These are phyloP conservation scores for Alternaria longipes DNA, from an alignment of 2,329 filamentous ascomycete genomes.

Conservation along the genomic window DNA sequence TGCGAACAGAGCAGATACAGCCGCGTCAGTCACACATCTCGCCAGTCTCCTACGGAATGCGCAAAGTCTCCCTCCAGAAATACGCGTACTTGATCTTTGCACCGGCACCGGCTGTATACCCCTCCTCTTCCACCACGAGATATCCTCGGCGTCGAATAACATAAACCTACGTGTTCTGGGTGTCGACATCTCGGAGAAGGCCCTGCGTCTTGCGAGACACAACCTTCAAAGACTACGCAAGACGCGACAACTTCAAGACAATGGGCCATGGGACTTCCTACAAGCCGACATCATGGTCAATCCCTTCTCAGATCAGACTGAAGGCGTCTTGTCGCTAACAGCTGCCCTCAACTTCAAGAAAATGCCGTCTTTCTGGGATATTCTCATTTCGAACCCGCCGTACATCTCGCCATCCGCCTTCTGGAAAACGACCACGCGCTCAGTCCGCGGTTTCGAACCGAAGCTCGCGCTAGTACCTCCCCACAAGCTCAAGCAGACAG, in stretches of 20 bases:
- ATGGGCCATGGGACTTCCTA: slow-evolving; percentile 56
- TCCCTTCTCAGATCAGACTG: slow-evolving; percentile 56
- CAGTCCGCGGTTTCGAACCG: slow-evolving; percentile 85
- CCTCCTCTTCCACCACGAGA: slow-evolving; percentile 73
- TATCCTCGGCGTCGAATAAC: slow-evolving; percentile 51
- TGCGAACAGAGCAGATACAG: slow-evolving; percentile 56
- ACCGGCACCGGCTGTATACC: slow-evolving; percentile 92
- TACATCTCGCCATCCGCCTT: slow-evolving; percentile 79
- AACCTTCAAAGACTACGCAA: slow-evolving; percentile 64
- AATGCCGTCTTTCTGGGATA: slow-evolving; percentile 55
- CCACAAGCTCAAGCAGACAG: slow-evolving; percentile 16
- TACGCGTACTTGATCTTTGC: slow-evolving; percentile 84
- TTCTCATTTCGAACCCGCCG: slow-evolving; percentile 89
- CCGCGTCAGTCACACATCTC: slow-evolving; percentile 49
- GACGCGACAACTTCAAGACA: slow-evolving; percentile 11
- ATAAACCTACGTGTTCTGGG: slow-evolving; percentile 66
- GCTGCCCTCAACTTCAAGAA: slow-evolving; percentile 22
- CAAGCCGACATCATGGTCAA: slow-evolving; percentile 58
- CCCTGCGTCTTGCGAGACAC: slow-evolving; percentile 69
- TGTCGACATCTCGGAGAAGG: slow-evolving; percentile 74
- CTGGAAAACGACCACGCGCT: slow-evolving; percentile 69
- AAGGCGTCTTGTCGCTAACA: slow-evolving; percentile 23
- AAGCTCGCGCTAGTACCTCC: slow-evolving; percentile 74
- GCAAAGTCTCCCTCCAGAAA: slow-evolving; percentile 29
- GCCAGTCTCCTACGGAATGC: slow-evolving; percentile 38